phyloP scores from a whole-genome alignment of 371 early-diverging fungal genomes.

The Basidiobolus meristosporus region DNA sequence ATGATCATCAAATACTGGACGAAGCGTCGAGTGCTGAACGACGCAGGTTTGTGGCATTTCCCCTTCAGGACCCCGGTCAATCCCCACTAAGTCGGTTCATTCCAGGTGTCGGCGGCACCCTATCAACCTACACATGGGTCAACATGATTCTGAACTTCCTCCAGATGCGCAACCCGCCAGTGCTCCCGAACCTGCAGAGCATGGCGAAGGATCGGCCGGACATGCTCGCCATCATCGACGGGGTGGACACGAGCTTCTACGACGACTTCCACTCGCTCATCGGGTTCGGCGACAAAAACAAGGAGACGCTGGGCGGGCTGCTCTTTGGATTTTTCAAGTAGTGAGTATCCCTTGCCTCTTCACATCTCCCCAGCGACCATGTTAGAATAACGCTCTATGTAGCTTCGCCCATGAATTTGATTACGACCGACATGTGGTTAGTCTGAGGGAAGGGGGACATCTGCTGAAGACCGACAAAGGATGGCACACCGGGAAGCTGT shows the following conservation, averaged over 20 bases:
- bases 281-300: conserved; percentile 34
- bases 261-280: conserved; percentile 31
- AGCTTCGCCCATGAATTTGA: conserved; percentile 53
- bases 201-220: conserved; percentile 1
- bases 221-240: conserved; percentile 13
- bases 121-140: conserved; percentile 86
- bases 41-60: conserved; percentile 17
- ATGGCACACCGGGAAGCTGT: conserved; percentile 43
- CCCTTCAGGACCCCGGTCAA: not conserved
- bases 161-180: conserved; percentile 71
- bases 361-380: conserved; percentile 2
- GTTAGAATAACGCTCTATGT: not conserved
- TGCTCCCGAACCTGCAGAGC: conserved; percentile 67
- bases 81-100: not conserved
- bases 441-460: conserved; percentile 50
- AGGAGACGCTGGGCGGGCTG: conserved; percentile 56
- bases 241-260: conserved; percentile 40
- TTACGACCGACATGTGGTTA: conserved; percentile 56
- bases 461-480: conserved; percentile 60
- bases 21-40: conserved; percentile 44
- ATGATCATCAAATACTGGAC: conserved; percentile 74
- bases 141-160: conserved; percentile 75
- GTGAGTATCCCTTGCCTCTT: conserved; percentile 4
- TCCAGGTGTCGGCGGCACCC: conserved; percentile 48
- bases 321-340: conserved; percentile 69